Evolutionary conservation across 208 protist genomes (phyloP), one percentile per base, ranked within the genome.

Genomic region (Naegleria lovaniensis): DNA sequence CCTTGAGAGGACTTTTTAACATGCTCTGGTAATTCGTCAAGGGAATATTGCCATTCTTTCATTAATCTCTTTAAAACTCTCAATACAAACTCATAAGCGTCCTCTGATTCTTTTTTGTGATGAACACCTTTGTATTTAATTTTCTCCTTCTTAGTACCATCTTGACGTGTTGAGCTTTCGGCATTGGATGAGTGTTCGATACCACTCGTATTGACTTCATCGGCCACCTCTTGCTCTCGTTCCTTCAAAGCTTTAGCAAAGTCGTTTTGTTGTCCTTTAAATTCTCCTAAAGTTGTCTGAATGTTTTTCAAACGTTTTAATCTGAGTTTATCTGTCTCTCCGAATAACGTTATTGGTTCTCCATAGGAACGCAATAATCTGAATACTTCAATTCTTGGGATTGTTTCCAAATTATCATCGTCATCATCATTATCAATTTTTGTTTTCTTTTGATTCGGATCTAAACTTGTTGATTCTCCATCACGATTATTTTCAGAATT

Each of bases 341-440:
- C 86, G 76, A 89, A 89, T 13, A 89, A 76, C 33, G 86, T 89
- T 25, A 76, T 76, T 43, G 86, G 86, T 76, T 89, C 29, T 43
- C 33, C 51, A 43, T 43, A 43, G 25, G n/a, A 29, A 39, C 86
- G 55, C 36, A 89, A 89, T 76, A 29, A 19, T 89, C 58, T 89
- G 2, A 41, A 67, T 33, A 89, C 51, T n/a, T 48, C 15, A n/a
- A 39, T 16, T 88, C 29, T 58, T 38, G 39, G 39, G 16, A 39
- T 58, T 22, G 5, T 38, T 36, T 48, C 13, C 11, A 48, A 36
- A 38, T 33, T 5, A n/a, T 88, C 41, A 5, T 51, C 40, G 5
- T 87, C 83, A 52, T 87, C 83, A 22, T 84, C 38, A 41, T 16
- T 84, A 41, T 84, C 33, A 84, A 38, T 33, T 38, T 84, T 84